Evolutionary conservation across 2,329 filamentous ascomycete species (phyloP).

Genomic region (Diaporthe sp.): DNA sequence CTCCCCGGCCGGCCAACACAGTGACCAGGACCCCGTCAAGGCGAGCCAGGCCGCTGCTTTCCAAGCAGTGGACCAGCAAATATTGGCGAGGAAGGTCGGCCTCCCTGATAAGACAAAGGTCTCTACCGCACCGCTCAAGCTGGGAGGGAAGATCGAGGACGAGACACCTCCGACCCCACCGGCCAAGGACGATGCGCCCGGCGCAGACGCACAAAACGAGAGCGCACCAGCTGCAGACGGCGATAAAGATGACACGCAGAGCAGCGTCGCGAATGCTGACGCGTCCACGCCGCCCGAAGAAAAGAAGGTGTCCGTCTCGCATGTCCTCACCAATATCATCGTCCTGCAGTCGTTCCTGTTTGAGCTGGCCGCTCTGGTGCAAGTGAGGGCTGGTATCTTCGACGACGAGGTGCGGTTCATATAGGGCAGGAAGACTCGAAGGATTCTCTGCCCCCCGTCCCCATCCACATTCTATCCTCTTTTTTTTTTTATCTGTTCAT

Average conservation of each 20-base stretch:
- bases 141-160: slow-evolving; percentile 52
- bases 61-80: slow-evolving; percentile 74
- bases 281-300: slow-evolving; percentile 45
- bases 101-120: slow-evolving; percentile 58
- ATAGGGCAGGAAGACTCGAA: slow-evolving; percentile 44
- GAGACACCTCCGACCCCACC: slow-evolving; percentile 38
- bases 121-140: slow-evolving; percentile 63
- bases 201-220: slow-evolving; percentile 13
- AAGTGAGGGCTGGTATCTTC: slow-evolving; percentile 81
- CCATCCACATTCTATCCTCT: not conserved
- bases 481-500: not conserved
- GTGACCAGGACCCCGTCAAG: slow-evolving; percentile 52
- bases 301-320: slow-evolving; percentile 77
- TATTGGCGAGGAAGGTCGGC: slow-evolving; percentile 68
- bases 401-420: slow-evolving; percentile 77
- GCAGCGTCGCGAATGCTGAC: not conserved
- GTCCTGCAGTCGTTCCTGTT: slow-evolving; percentile 85
- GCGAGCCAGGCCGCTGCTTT: slow-evolving; percentile 71
- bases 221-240: not conserved
- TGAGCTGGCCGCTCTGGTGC: slow-evolving; percentile 81
- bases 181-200: slow-evolving; percentile 39
- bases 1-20: slow-evolving; percentile 53
- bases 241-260: slow-evolving; percentile 41
- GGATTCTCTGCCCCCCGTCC: not conserved
- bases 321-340: slow-evolving; percentile 84